Percentiles rank a stretch among this genome's conserved stretches.
Evolutionary conservation across 306 rosid species (phyloP).

Genomic region (Psophocarpus tetragonolobus): DNA sequence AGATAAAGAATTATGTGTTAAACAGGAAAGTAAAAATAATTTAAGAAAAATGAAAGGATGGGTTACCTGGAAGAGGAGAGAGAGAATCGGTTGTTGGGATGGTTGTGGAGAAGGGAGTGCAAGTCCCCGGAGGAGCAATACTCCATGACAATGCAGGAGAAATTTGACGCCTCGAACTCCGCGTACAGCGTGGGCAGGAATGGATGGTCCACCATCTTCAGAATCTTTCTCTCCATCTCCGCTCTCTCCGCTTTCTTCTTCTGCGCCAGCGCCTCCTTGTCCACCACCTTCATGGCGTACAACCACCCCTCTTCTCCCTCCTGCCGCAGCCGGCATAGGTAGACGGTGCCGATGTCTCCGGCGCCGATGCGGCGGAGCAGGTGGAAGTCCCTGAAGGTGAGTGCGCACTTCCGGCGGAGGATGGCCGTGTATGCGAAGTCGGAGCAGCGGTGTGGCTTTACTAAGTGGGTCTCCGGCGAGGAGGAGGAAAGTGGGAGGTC

Average conservation of each 20-base stretch:
- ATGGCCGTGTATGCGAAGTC: slow-evolving; percentile 90
- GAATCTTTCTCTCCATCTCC: slow-evolving; percentile 88
- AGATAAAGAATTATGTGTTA: no score
- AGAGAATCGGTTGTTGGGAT: slow-evolving; percentile 74
- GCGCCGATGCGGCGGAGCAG: slow-evolving; percentile 81
- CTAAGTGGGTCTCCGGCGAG: slow-evolving; percentile 52
- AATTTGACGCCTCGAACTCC: slow-evolving; percentile 90
- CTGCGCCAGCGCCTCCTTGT: slow-evolving; percentile 74
- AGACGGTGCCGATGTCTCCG: slow-evolving; percentile 95
- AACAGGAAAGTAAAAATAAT: no score
- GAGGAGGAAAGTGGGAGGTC: slow-evolving; percentile 48
- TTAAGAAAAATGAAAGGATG: not conserved
- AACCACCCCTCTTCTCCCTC: slow-evolving; percentile 32
- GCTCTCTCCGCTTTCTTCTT: slow-evolving; percentile 86
- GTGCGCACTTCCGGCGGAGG: slow-evolving; percentile 54
- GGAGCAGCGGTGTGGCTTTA: slow-evolving; percentile 92
- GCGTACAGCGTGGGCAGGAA: slow-evolving; percentile 89
- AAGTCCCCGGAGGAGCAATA: slow-evolving; percentile 90
- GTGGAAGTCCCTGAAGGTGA: slow-evolving; percentile 79
- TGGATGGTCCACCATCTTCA: slow-evolving; percentile 95
- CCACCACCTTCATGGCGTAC: slow-evolving; percentile 97
- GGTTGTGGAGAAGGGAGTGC: slow-evolving; percentile 81
- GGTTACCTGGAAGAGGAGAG: slow-evolving; percentile 77
- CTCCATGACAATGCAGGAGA: slow-evolving; percentile 98
- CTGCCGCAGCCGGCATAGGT: slow-evolving; percentile 67